Percentiles rank a stretch among this genome's conserved stretches.
Conservation (phyloP, 371 early-diverging fungal species). For the Batkoa obscura region DNA sequence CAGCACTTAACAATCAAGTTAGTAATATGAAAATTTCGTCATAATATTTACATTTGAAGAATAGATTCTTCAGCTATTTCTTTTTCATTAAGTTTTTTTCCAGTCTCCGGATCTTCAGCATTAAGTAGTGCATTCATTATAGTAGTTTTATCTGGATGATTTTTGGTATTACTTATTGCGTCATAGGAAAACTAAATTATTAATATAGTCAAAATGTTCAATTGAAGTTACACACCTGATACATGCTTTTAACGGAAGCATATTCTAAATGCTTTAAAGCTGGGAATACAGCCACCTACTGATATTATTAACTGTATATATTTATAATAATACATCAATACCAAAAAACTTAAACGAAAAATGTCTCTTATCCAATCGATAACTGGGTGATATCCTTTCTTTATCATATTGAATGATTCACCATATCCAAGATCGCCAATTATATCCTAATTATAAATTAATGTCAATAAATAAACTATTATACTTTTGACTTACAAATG, state of each 20-base stretch:
- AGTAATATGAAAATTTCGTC: not conserved
- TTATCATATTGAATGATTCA: not conserved
- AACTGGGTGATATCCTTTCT: not conserved
- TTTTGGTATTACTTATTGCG: no score
- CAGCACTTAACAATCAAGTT: not conserved
- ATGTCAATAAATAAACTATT: no score
- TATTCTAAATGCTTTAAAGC: not conserved
- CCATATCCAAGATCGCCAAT: not conserved
- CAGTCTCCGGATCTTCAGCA: not conserved
- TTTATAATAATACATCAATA: no score
- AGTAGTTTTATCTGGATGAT: no score
- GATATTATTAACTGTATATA: not conserved
- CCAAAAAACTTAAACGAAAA: not conserved
- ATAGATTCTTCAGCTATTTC: not conserved
- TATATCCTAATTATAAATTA: no score
- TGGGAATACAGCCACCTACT: no score
- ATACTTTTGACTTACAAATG: no score
- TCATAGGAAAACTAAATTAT: no score
- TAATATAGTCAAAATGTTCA: no score
- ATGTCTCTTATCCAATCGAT: not conserved
- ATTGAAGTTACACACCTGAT: no score
- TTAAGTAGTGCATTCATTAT: no score
- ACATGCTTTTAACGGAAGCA: not conserved
- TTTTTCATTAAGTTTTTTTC: not conserved
- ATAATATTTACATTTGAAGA: not conserved